Evolutionary conservation across 2,329 filamentous ascomycete species (phyloP).

Genomic region (Coniella lustricola): DNA sequence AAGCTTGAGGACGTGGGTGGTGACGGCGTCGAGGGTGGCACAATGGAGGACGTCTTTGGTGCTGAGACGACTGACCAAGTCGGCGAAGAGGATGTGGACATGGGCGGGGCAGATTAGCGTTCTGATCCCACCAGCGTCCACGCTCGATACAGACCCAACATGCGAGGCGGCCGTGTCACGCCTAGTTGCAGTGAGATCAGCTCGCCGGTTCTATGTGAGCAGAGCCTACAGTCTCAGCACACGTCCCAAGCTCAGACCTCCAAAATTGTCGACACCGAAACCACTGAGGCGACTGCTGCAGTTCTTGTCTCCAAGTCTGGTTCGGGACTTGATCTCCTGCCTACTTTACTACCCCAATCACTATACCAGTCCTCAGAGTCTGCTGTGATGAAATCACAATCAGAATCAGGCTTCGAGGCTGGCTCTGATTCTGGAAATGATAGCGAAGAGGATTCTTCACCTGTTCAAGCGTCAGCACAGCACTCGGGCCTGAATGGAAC

Average conservation of each 20-base stretch:
- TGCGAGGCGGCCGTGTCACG: background rate
- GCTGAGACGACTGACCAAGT: slow-evolving; percentile 22
- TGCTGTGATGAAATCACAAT: too few relatives aligned
- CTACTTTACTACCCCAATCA: too few relatives aligned
- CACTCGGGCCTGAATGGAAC: too few relatives aligned
- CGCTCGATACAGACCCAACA: background rate
- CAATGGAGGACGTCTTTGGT: slow-evolving; percentile 41
- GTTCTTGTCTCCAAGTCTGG: too few relatives aligned
- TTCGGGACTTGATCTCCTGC: too few relatives aligned
- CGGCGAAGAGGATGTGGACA: slow-evolving; percentile 28
- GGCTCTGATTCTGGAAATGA: too few relatives aligned
- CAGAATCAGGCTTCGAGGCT: too few relatives aligned
- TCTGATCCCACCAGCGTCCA: background rate
- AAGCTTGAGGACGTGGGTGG: slow-evolving; percentile 35
- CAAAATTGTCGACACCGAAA: too few relatives aligned
- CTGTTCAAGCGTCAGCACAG: too few relatives aligned
- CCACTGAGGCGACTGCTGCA: background rate
- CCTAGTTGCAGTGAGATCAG: background rate
- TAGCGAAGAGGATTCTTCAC: too few relatives aligned
- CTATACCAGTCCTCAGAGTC: too few relatives aligned
- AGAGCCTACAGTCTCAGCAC: background rate
- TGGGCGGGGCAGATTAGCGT: slow-evolving; percentile 24
- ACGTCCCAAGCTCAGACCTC: background rate
- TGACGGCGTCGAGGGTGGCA: slow-evolving; percentile 44
- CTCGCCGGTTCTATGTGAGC: background rate